Conservation (phyloP, 2,329 filamentous ascomycete genomes). For the Triangularia verruculosa region DNA sequence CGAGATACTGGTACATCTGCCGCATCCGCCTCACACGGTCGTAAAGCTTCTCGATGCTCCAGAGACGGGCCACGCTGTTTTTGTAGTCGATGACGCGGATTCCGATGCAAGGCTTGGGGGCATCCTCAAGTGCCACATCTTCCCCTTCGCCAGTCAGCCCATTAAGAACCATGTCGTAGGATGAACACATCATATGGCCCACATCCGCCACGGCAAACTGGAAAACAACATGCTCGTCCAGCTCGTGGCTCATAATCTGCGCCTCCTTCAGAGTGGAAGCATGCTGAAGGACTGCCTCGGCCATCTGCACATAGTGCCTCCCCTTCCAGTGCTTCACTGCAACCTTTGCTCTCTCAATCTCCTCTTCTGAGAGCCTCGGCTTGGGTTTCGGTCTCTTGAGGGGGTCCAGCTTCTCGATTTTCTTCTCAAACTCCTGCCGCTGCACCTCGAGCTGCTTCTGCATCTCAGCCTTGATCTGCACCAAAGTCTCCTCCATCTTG, state of each 20-base stretch:
- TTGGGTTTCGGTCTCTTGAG: slow-evolving; percentile 59
- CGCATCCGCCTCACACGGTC: slow-evolving; percentile 88
- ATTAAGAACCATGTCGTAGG: slow-evolving; percentile 94
- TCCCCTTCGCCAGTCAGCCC: slow-evolving; percentile 82
- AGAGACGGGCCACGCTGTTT: slow-evolving; percentile 80
- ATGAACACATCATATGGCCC: slow-evolving; percentile 85
- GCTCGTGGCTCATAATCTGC: slow-evolving; percentile 95
- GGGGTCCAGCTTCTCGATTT: slow-evolving; percentile 72
- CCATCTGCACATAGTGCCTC: slow-evolving; percentile 88
- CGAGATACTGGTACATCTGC: slow-evolving; percentile 94
- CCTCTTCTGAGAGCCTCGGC: slow-evolving; percentile 65
- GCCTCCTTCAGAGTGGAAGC: slow-evolving; percentile 89
- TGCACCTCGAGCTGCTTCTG: slow-evolving; percentile 80
- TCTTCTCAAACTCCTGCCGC: slow-evolving; percentile 78
- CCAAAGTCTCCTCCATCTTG: slow-evolving; percentile 79
- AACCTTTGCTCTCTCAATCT: slow-evolving; percentile 66
- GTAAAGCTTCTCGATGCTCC: slow-evolving; percentile 91
- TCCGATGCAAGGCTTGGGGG: slow-evolving; percentile 84
- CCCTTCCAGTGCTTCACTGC: slow-evolving; percentile 74
- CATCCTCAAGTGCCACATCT: slow-evolving; percentile 75
- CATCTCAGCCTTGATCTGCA: slow-evolving; percentile 81
- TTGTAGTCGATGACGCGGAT: slow-evolving; percentile 90
- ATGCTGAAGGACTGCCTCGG: slow-evolving; percentile 84
- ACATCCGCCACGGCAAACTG: slow-evolving; percentile 90
- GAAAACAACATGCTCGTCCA: slow-evolving; percentile 89